Base-by-base conservation (phyloP, 2,329 filamentous ascomycete species). In the Helotiales sp. region DNA sequence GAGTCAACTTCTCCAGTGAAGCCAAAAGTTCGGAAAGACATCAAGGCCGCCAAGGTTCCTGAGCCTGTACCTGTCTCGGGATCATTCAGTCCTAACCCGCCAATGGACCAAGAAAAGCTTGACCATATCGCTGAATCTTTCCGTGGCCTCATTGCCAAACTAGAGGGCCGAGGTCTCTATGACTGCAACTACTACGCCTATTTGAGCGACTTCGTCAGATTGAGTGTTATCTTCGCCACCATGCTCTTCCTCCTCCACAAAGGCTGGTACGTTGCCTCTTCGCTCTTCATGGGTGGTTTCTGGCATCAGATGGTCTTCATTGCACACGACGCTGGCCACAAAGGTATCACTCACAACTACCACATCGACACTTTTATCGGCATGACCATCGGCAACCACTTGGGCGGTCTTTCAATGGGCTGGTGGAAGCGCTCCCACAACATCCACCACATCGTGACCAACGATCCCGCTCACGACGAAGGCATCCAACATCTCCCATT, bases 401-500 rank as follows among this genome's bases (percentile, higher is more conserved):
- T 86, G 79, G 89, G 87, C 69, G 88, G 88, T 40, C 80, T 91
- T 20, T 89, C 86, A 2, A 87, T 90, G 63, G 87, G 88, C 20
- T 90, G 88, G 88, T 90, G 88, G 88, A 90, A 91, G 80, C 85
- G 85, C 73, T 89, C 85, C 61, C 88, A 91, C 79, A 90, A 90
- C 64, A 86, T 91, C 2, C 88, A 91, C 76, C 88, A 91, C 71
- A 82, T 91, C 2, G 80, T 90, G 64, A 90, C 88, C 50, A 91
- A 91, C 80, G 82, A 85, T 72, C 86, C 87, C 1, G 84, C 86
- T n/a, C 72, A 74, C 34, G 85, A 87, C 66, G 85, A 85, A 6
- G 85, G 87, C 72, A 86, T 86, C 64, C 87, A 91, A 71, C 89
- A 92, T 77, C 82, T 91, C 61, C 90, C 90, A 0, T 83, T 92